Evolutionary conservation across 192 early-diverging fungal species (phyloP), one percentile per base, ranked within the genome.

Genomic region (Coemansia sp.): DNA sequence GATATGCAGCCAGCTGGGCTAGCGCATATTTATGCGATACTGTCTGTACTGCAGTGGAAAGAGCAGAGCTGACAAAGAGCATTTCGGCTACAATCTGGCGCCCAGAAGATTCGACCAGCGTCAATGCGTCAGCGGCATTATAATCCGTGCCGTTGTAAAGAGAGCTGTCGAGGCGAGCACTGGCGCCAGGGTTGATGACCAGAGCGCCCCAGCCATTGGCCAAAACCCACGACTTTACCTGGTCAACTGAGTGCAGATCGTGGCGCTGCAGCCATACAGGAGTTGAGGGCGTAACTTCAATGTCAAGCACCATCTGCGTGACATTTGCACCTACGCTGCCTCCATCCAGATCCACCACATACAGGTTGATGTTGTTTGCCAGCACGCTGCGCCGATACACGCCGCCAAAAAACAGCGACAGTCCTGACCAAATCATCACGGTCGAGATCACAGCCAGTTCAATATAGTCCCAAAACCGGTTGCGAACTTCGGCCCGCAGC

Each of bases 311-410:
- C 39, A 63, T 64, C 31, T 41, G 65, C 6, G 65, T 65, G 35
- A 65, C 38, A 33, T 61, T 69, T 28, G 58, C 50, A 50, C 72
- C 66, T 10, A 76, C 48, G 26, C 21, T 15, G n/a, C 72, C 72
- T 20, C 62, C 58, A 49, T 76, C 72, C 5, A 76, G 72, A 37
- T 76, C 72, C 18, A 76, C 30, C 16, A 76, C 54, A 28, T 76
- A 52, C 9, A 76, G 15, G 19, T 61, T 42, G 30, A 76, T 42
- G 62, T 65, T 69, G 61, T 76, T 48, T 7, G 46, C 72, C 10
- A 53, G 42, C 10, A 20, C 35, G 41, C 62, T 65, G 48, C 72
- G 72, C 21, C 50, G n/a, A 55, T 69, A 57, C 40, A 69, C 51
- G 41, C 46, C 60, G 43, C 72, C 72, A 45, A 57, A 64, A 46